Percentiles rank a stretch among this genome's conserved stretches.
Evolutionary conservation across 2,329 filamentous ascomycete genomes (phyloP).

Genomic region (Botryosphaeria dothidea): DNA sequence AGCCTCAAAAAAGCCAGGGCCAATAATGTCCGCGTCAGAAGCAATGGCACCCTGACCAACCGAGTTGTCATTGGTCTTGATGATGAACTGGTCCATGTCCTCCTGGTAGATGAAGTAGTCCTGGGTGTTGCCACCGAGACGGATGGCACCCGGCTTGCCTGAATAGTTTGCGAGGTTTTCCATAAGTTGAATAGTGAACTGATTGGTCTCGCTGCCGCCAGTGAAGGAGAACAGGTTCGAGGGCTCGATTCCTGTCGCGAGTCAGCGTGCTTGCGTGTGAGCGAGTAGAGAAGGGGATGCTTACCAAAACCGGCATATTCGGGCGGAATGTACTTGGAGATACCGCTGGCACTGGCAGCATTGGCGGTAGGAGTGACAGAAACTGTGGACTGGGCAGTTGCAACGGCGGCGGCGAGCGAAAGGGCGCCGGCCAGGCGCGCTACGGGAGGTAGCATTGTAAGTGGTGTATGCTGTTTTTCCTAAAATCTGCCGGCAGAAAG

Average conservation of each 20-base stretch:
- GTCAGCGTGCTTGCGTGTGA: conserved; percentile 48
- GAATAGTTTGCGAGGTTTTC: conserved; percentile 52
- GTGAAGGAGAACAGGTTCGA: conserved; percentile 56
- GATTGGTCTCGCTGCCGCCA: conserved; percentile 44
- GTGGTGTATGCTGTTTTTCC: background rate
- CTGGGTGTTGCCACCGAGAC: conserved; percentile 54
- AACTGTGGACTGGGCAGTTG: conserved; percentile 30
- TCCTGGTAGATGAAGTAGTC: conserved; percentile 52
- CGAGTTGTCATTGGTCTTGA: conserved; percentile 41
- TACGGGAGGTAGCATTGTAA: conserved; percentile 3
- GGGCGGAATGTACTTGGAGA: conserved; percentile 5
- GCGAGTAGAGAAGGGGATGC: conserved; percentile 44
- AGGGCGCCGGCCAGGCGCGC: background rate
- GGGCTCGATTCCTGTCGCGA: conserved; percentile 47
- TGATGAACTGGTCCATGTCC: conserved; percentile 37
- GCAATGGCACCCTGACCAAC: conserved; percentile 43
- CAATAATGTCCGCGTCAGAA: conserved; percentile 49
- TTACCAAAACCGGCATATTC: conserved; percentile 16
- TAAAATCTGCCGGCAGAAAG: conserved; percentile 9
- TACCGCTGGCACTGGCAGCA: conserved; percentile 27
- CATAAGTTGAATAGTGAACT: conserved; percentile 49
- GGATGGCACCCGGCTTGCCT: conserved; percentile 50
- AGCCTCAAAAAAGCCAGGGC: conserved; percentile 49
- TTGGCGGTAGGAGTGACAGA: conserved; percentile 34
- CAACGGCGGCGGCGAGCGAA: background rate